These are phyloP conservation scores for Tilletia setariae DNA, from an alignment of 1,284 basidiomycete species.

Conservation along the genomic window DNA sequence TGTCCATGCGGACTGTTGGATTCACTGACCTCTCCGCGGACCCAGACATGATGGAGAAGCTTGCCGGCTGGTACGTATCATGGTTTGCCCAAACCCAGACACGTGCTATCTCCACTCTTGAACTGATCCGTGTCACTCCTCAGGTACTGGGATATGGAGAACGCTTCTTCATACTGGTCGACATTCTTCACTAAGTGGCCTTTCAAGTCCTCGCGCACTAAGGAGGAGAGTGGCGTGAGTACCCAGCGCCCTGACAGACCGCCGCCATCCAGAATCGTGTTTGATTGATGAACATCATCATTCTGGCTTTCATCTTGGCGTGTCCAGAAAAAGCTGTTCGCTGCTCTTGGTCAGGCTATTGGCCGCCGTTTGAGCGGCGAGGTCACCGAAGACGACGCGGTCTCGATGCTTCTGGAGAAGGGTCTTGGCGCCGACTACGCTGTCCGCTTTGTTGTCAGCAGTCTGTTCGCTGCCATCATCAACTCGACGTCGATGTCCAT, in stretches of 20 bases:
- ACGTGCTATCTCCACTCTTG: not conserved
- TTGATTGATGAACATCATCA: slow-evolving; percentile 23
- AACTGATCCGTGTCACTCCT: not conserved
- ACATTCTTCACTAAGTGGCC: slow-evolving; percentile 12
- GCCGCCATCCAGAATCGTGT: not conserved
- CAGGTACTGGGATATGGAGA: slow-evolving; percentile 24
- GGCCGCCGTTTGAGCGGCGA: slow-evolving; percentile 28
- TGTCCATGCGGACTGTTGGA: slow-evolving; percentile 29
- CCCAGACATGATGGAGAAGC: slow-evolving; percentile 22
- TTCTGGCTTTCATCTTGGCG: slow-evolving; percentile 22
- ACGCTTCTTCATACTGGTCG: slow-evolving; percentile 27
- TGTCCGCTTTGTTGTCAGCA: slow-evolving; percentile 32
- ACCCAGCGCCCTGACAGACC: not conserved
- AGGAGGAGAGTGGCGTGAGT: slow-evolving; percentile 14
- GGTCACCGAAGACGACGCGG: slow-evolving; percentile 30
- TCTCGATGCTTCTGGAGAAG: slow-evolving; percentile 33
- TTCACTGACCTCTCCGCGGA: slow-evolving; percentile 29
- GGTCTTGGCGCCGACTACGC: slow-evolving; percentile 21
- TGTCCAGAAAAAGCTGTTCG: slow-evolving; percentile 29
- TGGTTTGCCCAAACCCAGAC: not conserved
- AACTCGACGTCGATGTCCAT: slow-evolving; percentile 34
- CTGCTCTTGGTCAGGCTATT: slow-evolving; percentile 26
- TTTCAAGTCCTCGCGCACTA: slow-evolving; percentile 2
- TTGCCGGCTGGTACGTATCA: slow-evolving; percentile 29
- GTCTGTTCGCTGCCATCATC: slow-evolving; percentile 38